Evolutionary conservation across 2,329 filamentous ascomycete species (phyloP).

Genomic region (Talaromyces sp.): DNA sequence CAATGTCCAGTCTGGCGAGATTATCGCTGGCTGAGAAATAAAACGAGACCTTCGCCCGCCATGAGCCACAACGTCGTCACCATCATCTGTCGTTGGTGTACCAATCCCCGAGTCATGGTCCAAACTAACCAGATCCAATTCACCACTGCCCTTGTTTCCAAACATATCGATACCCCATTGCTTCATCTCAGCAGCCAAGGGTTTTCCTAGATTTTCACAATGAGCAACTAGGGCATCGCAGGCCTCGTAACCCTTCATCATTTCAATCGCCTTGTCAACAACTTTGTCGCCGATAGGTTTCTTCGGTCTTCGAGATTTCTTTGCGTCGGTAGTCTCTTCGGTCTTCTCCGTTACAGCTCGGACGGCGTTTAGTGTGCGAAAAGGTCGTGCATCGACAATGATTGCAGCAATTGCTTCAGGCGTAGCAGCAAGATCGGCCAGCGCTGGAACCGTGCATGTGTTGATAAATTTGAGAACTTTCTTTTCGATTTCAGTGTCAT

Average conservation of each 20-base stretch:
- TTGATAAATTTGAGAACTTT: slow-evolving; percentile 81
- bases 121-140: slow-evolving; percentile 60
- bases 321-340: slow-evolving; percentile 50
- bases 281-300: slow-evolving; percentile 65
- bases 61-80: slow-evolving; percentile 37
- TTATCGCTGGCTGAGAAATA: slow-evolving; percentile 69
- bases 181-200: slow-evolving; percentile 63
- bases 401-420: slow-evolving; percentile 67
- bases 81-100: slow-evolving; percentile 54
- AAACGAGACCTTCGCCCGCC: slow-evolving; percentile 44
- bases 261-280: slow-evolving; percentile 66
- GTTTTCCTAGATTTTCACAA: slow-evolving; percentile 71
- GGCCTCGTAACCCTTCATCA: slow-evolving; percentile 75
- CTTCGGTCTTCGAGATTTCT: slow-evolving; percentile 48
- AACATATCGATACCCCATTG: slow-evolving; percentile 68
- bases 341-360: slow-evolving; percentile 57
- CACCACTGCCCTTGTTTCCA: slow-evolving; percentile 56
- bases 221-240: slow-evolving; percentile 77
- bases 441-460: slow-evolving; percentile 68
- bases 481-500: slow-evolving; percentile 48
- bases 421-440: slow-evolving; percentile 78
- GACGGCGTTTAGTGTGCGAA: slow-evolving; percentile 64
- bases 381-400: slow-evolving; percentile 74
- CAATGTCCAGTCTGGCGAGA: slow-evolving; percentile 73
- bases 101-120: slow-evolving; percentile 67